Percentiles rank a stretch among this genome's conserved stretches.
Evolutionary conservation across 2,329 filamentous ascomycete genomes (phyloP).

Genomic region (Colletotrichum zoysiae): DNA sequence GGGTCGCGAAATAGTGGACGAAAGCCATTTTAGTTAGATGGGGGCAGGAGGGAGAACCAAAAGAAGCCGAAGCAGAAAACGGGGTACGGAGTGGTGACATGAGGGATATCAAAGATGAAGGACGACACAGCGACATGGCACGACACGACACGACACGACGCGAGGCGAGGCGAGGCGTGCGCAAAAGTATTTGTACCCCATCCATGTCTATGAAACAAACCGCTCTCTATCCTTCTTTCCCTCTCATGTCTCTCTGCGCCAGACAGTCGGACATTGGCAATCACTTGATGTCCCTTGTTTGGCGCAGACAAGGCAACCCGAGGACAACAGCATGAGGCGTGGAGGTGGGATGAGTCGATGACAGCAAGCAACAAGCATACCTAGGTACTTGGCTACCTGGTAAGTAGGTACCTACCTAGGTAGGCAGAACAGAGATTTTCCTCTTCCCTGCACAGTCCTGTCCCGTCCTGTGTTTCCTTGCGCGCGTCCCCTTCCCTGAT

Average conservation of each 20-base stretch:
- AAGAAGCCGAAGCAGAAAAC: neutral
- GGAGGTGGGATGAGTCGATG: neutral
- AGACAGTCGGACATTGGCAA: slow-evolving; percentile 18
- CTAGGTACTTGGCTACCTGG: no score
- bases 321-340: neutral
- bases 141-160: neutral
- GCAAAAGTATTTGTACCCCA: neutral
- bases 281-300: slow-evolving; percentile 35
- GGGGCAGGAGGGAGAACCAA: neutral
- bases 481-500: neutral
- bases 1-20: neutral
- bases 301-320: slow-evolving; percentile 4
- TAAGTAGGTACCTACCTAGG: no score
- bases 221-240: neutral
- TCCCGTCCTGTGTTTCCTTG: neutral
- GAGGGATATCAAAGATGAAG: neutral
- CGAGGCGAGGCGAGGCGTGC: neutral
- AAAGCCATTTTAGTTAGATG: neutral
- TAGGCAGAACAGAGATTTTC: neutral
- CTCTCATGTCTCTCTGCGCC: neutral
- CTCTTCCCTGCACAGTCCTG: neutral
- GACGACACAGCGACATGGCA: neutral
- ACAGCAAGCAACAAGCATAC: slow-evolving; percentile 7
- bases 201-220: slow-evolving; percentile 5
- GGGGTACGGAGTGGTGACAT: neutral